These are phyloP conservation scores for Usnea hakonensis DNA, from an alignment of 495 filamentous ascomycete species.

Conservation along the genomic window DNA sequence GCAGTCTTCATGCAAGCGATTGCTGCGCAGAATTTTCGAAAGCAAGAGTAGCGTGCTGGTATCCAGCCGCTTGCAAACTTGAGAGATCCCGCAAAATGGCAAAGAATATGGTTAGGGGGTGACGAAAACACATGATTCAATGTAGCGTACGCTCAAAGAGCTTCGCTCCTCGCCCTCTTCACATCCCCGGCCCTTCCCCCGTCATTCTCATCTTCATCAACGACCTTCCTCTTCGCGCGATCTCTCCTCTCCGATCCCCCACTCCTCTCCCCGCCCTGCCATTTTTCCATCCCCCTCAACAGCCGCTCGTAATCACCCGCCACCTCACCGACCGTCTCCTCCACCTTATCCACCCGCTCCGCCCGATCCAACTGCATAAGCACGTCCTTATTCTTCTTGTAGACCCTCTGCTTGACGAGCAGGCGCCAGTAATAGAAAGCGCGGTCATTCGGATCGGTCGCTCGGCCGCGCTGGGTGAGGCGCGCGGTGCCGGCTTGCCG, in stretches of 20 bases:
- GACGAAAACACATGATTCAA: not conserved
- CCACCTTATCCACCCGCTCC: constrained; percentile 74
- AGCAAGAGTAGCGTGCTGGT: too few species aligned
- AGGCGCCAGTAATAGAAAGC: constrained; percentile 76
- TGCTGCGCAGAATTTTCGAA: too few species aligned
- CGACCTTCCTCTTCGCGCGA: constrained; percentile 21
- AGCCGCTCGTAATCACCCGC: constrained; percentile 73
- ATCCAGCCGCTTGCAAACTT: too few species aligned
- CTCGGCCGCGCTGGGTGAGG: constrained; percentile 48
- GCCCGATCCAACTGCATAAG: constrained; percentile 68
- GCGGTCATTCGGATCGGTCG: constrained; percentile 47
- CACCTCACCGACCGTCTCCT: constrained; percentile 67
- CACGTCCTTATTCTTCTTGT: constrained; percentile 65
- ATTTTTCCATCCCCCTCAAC: constrained; percentile 44
- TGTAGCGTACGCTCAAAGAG: constrained; percentile 5
- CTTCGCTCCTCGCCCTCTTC: constrained; percentile 10
- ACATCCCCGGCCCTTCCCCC: constrained; percentile 4
- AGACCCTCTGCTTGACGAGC: constrained; percentile 73
- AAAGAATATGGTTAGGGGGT: too few species aligned
- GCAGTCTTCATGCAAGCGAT: too few species aligned
- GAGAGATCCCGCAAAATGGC: too few species aligned
- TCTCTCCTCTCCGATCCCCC: constrained; percentile 21
- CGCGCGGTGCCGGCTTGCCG: constrained; percentile 48
- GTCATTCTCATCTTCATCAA: constrained; percentile 20
- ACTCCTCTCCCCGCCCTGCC: constrained; percentile 27